Conservation (phyloP, 208 protist genomes). For the Trypanosomatidae sp. region DNA sequence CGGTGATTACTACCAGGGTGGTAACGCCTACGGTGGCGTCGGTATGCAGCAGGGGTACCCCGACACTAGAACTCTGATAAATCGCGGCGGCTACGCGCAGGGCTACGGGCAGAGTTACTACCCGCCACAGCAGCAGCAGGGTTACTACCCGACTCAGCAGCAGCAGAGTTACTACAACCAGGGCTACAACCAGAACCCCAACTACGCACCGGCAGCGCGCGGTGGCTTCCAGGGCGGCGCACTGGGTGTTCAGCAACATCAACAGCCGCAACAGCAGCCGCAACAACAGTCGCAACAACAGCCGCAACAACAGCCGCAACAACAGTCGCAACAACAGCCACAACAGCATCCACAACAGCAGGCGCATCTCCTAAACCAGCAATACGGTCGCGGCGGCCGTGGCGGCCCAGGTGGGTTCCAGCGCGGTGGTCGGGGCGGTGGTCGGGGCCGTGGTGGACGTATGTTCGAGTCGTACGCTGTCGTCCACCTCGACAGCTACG, state of each 20-base stretch:
- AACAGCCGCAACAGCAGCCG: background rate
- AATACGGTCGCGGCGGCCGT: constrained; percentile 24
- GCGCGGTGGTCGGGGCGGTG: constrained; percentile 26
- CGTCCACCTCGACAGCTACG: constrained; percentile 75
- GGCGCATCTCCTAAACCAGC: constrained; percentile 11
- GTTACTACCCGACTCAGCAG: constrained; percentile 18
- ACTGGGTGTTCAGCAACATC: constrained; percentile 10
- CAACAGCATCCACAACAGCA: constrained; percentile 10
- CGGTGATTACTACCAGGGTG: constrained; percentile 28
- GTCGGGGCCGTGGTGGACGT: constrained; percentile 21
- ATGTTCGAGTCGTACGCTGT: constrained; percentile 41
- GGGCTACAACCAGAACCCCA: constrained; percentile 8
- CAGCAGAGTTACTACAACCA: constrained; percentile 13
- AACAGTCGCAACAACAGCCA: background rate
- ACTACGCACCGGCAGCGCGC: constrained; percentile 7
- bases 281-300: constrained; percentile 6
- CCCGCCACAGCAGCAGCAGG: background rate
- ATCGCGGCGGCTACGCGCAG: constrained; percentile 2
- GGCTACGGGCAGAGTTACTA: constrained; percentile 8
- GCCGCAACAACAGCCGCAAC: constrained; percentile 8
- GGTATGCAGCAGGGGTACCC: constrained; percentile 13
- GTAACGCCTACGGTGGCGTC: background rate
- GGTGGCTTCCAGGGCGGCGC: constrained; percentile 28
- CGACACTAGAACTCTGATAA: background rate
- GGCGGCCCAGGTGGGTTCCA: constrained; percentile 17